phyloP scores from a whole-genome alignment of 2,329 filamentous ascomycete genomes.

The Amphichorda felina region DNA sequence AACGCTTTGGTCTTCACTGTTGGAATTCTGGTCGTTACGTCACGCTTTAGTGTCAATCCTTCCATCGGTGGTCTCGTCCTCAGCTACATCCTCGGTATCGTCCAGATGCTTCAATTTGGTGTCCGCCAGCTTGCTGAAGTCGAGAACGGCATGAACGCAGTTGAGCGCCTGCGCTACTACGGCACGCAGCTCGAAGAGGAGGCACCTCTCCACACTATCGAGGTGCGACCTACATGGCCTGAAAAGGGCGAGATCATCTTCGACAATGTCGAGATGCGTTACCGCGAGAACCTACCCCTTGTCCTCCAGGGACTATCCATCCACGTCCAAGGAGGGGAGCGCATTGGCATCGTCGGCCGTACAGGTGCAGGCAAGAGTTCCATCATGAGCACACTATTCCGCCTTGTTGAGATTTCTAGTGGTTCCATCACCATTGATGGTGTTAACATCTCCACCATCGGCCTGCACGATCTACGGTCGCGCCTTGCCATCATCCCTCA shows the following conservation, averaged over 20 bases:
- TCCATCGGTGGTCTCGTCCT: conserved; percentile 81
- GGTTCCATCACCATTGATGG: conserved; percentile 55
- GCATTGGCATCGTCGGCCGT: conserved; percentile 70
- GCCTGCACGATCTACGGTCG: conserved; percentile 63
- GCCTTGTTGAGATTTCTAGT: conserved; percentile 54
- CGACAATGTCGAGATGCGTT: conserved; percentile 66
- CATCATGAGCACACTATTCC: conserved; percentile 75
- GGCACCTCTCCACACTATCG: conserved; percentile 65
- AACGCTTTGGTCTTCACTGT: conserved; percentile 77
- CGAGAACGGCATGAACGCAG: conserved; percentile 96
- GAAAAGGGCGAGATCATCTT: conserved; percentile 74
- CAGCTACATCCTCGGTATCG: conserved; percentile 85
- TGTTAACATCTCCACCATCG: conserved; percentile 59
- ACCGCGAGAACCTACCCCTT: conserved; percentile 58
- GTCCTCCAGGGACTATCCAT: conserved; percentile 61
- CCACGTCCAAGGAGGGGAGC: conserved; percentile 63
- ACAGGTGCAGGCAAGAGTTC: conserved; percentile 76
- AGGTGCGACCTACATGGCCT: conserved; percentile 70
- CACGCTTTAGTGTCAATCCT: conserved; percentile 72
- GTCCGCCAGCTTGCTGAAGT: conserved; percentile 90
- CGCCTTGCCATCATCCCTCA: conserved; percentile 75
- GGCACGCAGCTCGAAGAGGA: conserved; percentile 80
- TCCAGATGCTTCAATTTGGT: conserved; percentile 93
- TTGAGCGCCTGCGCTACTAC: conserved; percentile 86
- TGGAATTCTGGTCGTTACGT: conserved; percentile 84